Evolutionary conservation across 345 rosid species (phyloP), one percentile per base, ranked within the genome.

Genomic region (Diplotaxis tenuifolia): DNA sequence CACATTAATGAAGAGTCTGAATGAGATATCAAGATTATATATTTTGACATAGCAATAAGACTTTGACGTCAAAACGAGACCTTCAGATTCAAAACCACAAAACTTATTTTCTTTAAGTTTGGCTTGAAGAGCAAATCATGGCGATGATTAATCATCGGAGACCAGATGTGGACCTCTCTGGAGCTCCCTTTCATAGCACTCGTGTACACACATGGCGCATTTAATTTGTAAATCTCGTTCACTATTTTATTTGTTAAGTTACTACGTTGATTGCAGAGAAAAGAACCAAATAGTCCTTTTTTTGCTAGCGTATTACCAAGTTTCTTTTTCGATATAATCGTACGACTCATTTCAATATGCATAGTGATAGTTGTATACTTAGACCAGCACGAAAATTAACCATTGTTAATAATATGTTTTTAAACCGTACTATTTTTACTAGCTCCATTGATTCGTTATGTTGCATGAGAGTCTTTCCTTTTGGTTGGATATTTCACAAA

Each of bases 51-150:
- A 9, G 14, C 12, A 52, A 10, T 20, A 9, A 6, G 63, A 27
- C 12, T 18, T 6, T 7, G 3, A 11, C 25, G 58, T 54, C 0
- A 6, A 29, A 11, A 11, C 0, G 6, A 27, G 8, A 14, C 22
- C 7, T 18, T 7, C 54, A 57, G 6, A 45, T 19, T 70, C 9
- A 59, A 38, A 59, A 28, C 28, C 9, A 28, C 15, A 21, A 18
- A 29, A 9, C 1, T 29, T 11, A 42, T 11, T 2, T 9, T 16
- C 20, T 18, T 61, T 5, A 7, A 8, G 3, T 16, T 68, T 16
- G 65, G 62, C 58, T 62, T 68, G 14, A 6, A 49, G 58, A 77
- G 80, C 63, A 77, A 77, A 77, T 71, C 76, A 71, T 49, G 62
- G 80, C 76, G 80, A 50, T 47, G 68, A 69, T 56, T 62, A 62